phyloP scores from a whole-genome alignment of 2,329 filamentous ascomycete genomes.

The Dactylellina haptotyla region DNA sequence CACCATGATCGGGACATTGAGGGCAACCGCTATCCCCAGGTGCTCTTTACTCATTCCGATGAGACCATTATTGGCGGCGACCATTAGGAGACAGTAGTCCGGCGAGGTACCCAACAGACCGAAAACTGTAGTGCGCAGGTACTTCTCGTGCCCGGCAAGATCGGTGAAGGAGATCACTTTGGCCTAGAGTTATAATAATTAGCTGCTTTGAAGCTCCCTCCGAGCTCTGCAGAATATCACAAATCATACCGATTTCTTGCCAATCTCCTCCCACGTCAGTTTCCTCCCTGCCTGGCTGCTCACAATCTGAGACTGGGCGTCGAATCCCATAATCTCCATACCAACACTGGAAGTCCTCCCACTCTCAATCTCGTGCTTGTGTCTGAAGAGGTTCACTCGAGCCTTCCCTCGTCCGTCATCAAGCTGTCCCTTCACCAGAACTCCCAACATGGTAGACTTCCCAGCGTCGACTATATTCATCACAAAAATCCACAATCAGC shows the following conservation, averaged over 20 bases:
- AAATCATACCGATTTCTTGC: slow-evolving; percentile 76
- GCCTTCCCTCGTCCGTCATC: slow-evolving; percentile 95
- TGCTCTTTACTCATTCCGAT: slow-evolving; percentile 99
- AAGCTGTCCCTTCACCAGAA: slow-evolving; percentile 92
- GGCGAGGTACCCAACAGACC: slow-evolving; percentile 92
- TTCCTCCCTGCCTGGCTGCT: slow-evolving; percentile 83
- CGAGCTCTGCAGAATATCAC: background rate
- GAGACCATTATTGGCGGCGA: slow-evolving; percentile 95
- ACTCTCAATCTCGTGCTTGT: slow-evolving; percentile 97
- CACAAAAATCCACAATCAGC: background rate
- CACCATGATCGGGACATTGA: slow-evolving; percentile 98
- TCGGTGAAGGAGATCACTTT: slow-evolving; percentile 98
- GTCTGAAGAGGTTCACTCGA: slow-evolving; percentile 92
- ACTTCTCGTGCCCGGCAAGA: slow-evolving; percentile 92
- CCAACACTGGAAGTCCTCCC: slow-evolving; percentile 95
- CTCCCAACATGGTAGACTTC: slow-evolving; percentile 94
- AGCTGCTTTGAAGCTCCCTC: background rate
- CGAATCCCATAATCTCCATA: slow-evolving; percentile 99
- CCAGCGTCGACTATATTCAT: slow-evolving; percentile 84
- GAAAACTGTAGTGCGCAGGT: slow-evolving; percentile 94
- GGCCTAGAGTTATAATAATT: slow-evolving; percentile 63
- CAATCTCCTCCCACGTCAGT: slow-evolving; percentile 97
- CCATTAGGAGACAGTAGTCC: slow-evolving; percentile 98
- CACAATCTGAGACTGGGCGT: slow-evolving; percentile 83
- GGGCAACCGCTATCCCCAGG: slow-evolving; percentile 87